Base-by-base conservation (phyloP, 2,329 filamentous ascomycete genomes). In the Aspergillus viridinutans region DNA sequence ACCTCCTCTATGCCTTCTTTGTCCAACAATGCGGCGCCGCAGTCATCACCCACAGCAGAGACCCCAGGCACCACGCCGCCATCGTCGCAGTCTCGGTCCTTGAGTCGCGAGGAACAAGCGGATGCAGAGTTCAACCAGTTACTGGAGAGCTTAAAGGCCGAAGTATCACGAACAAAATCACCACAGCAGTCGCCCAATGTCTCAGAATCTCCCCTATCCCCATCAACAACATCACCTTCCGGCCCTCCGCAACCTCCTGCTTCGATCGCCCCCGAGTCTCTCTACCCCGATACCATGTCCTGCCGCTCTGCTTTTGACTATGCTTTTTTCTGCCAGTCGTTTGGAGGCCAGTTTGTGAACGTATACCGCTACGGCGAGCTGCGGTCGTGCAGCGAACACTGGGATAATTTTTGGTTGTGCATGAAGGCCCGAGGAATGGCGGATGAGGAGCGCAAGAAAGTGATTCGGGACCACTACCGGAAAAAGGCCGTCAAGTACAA, bases 381-480 rank as follows among this genome's bases (percentile, higher is more conserved):
- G 68, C 85, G 88, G 48, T 82, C 84, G 3, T 99, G 94, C 80
- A 85, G 81, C 60, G 89, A 95, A 64, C 87, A 92, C 61, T 97
- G 93, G 92, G 84, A 88, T 59, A 90, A 96, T 74, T 97, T 96
- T 76, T 96, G 92, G 90, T 93, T 97, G 78, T 99, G 94, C 80
- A 97, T 97, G 92, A 87, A 90, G 62, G 87, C 86, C 40, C 86
- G 88, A 67, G 81, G 82, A 1, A 85, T 85, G 68, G 74, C 81
- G 0, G 82, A 84, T 25, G 76, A 81, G 47, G 77, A 85, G 63
- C 85, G 85, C 66, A 85, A 83, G 58, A 82, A 76, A 61, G 70
- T 76, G 65, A 82, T 95, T 55, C 79, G 80, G 58, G 84, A 85
- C 50, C 85, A 87, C 74, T 90, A 92, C 75, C 80, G 84, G 61